Evolutionary conservation across 2,329 filamentous ascomycete genomes (phyloP), one percentile per base, ranked within the genome.

Genomic region (Apiospora sp.): DNA sequence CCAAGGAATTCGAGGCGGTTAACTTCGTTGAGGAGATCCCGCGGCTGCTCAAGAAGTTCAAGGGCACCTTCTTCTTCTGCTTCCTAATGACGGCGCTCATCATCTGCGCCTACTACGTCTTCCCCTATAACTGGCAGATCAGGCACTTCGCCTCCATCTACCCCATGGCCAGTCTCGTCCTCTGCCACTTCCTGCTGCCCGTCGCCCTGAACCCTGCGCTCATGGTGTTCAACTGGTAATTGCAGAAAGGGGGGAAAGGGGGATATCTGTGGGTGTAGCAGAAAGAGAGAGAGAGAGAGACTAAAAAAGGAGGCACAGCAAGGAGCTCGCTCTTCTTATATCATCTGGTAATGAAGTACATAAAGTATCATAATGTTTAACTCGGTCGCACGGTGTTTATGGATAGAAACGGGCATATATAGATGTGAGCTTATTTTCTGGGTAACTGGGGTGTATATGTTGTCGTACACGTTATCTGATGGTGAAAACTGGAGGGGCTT

Each of bases 171-270:
- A 85, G 83, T 51, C 82, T 89, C 49, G 82, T 91, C 14, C 80
- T 85, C 64, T 84, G 83, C 49, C 89, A 92, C 78, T 89, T 91
- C 78, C 80, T 89, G 54, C 80, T 91, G 73, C 90, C 90, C 13
- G 86, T 92, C 68, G 84, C 85, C 72, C 81, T 92, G 74, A 92
- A 92, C 76, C 90, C 90, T 27, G 89, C 88, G 69, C 78, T 92
- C 82, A 92, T 92, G 89, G 85, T 87, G 78, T 90, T 91, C 77
- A 89, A 87, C 64, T 91, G 86, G 84, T 91, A 84, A 78, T 71
- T 16, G n/a, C 24, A 10, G 46, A 51, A 43, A 13, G 13, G 14
- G 13, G 19, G 7, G 13, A 58, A 34, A 46, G 44, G 27, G 14
- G 27, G 12, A 13, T n/a, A 34, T 41, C 19, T 64, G 58, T 48